A percentile compares a stretch with the other conserved stretches of the same genome.
phyloP scores from a whole-genome alignment of 2,329 filamentous ascomycete species.

The Aspergillus persii region DNA sequence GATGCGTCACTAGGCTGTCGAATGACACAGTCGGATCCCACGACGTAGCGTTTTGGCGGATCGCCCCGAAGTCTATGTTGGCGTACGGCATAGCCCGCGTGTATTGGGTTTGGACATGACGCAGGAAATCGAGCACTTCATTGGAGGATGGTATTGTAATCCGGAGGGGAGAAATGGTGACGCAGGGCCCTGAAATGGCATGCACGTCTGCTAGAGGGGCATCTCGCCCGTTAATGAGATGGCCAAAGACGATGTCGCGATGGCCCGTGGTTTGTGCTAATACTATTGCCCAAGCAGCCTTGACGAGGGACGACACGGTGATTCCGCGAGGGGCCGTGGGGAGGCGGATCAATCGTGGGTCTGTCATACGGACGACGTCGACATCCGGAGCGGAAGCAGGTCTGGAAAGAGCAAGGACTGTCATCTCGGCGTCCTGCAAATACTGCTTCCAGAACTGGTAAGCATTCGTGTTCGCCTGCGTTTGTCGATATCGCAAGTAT shows the following conservation, averaged over 20 bases:
- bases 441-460: neutral
- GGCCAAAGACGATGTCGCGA: conserved; percentile 42
- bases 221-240: conserved; percentile 42
- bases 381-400: neutral
- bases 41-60: no score
- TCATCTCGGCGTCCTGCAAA: neutral
- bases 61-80: no score
- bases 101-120: no score
- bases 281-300: conserved; percentile 41
- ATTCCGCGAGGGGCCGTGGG: conserved; percentile 10
- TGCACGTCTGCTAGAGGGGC: conserved; percentile 37
- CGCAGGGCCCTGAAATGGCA: conserved; percentile 37
- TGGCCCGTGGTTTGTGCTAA: conserved; percentile 34
- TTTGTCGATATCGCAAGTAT: neutral
- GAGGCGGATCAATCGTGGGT: conserved; percentile 5
- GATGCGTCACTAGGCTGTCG: no score
- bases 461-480: neutral
- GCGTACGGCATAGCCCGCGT: no score
- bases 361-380: neutral
- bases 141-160: neutral
- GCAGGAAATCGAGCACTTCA: no score
- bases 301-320: conserved; percentile 34
- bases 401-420: neutral
- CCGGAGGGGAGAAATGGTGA: neutral
- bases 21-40: no score